Base-by-base conservation (phyloP, 192 early-diverging fungal genomes). In the Chytriomyces sp. region DNA sequence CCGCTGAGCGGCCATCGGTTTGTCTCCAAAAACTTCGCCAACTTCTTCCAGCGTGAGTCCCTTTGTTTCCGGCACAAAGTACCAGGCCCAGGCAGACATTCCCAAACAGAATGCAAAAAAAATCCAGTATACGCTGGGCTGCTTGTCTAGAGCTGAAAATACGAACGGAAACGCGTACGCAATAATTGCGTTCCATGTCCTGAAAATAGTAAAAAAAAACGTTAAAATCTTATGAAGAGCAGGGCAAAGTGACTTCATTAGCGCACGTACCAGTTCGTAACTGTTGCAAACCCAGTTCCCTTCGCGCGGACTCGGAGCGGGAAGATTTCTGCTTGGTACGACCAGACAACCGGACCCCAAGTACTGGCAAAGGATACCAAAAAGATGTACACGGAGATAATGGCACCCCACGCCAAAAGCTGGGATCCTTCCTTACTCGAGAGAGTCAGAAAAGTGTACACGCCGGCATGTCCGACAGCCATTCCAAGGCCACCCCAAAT, bases 21-120 rank as follows among this genome's bases (percentile, higher is more conserved):
- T 57, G 53, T 75, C 73, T 16, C 81, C 83, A 78, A 97, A 97
- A 23, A 97, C 83, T 13, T 88, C 81, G 70, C 95, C 96, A 91
- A 97, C 94, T 61, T 95, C 91, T 80, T 97, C 96, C 50, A 97
- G 85, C 44, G 92, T 88, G 45, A 88, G 86, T 50, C 93, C 92
- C 85, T 92, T 94, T 80, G 95, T 97, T 82, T 96, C 89, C 8
- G 88, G 88, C 62, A 91, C 83, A 10, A 86, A 75, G 49, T 79
- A 69, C 61, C 77, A 86, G n/a, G 80, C 67, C 63, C 82, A 84
- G 23, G 78, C 68, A 23, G 81, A 78, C 46, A 76, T 45, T 24
- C 90, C 49, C 45, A 76, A 77, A 16, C 84, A 78, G 46, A 66
- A 53, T 5, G 82, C 88, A 62, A 85, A 90, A 43, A 90, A 66